Evolutionary conservation across 306 rosid genomes (phyloP), one percentile per base, ranked within the genome.

Genomic region (Datisca glomerata): DNA sequence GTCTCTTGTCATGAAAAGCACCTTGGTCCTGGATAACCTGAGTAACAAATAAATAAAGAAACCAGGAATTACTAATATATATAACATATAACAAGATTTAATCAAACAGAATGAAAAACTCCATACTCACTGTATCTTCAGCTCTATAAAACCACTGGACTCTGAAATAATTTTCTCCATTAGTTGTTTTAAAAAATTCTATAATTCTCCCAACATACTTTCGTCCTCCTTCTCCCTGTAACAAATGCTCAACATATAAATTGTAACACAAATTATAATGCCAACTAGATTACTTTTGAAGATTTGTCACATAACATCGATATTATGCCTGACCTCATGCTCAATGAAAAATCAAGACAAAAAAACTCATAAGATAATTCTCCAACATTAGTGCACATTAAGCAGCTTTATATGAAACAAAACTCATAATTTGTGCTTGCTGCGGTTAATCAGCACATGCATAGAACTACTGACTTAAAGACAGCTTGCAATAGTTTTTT

Each of bases 111-210:
- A 38, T 17, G n/a, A n/a, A n/a, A n/a, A n/a, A n/a, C n/a, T n/a
- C n/a, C n/a, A 24, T 40, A 52, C 79, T 79, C 72, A 87, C 97
- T 18, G 97, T 87, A 63, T 87, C 94, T 76, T 87, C 80, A 63
- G 79, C 73, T 56, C 75, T 65, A 57, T 79, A 87, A 74, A 82
- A 87, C 97, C 97, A 87, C 55, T 82, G 97, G 49, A 70, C 93
- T 66, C 94, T 72, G 59, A 87, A 82, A 70, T 79, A 82, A 18
- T 67, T 58, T 57, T 67, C 61, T 31, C 63, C 69, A 41, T 69
- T 60, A 38, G 83, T 71, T 69, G 94, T 79, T 52, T 65, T 72
- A 44, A 87, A 87, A 79, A 87, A 79, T 39, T 87, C 97, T 47
- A 82, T 8, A 52, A 87, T 76, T 75, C 69, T 79, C 59, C 97